Conservation (phyloP, 768 basidiomycete genomes). For the Amanita inopinata region DNA sequence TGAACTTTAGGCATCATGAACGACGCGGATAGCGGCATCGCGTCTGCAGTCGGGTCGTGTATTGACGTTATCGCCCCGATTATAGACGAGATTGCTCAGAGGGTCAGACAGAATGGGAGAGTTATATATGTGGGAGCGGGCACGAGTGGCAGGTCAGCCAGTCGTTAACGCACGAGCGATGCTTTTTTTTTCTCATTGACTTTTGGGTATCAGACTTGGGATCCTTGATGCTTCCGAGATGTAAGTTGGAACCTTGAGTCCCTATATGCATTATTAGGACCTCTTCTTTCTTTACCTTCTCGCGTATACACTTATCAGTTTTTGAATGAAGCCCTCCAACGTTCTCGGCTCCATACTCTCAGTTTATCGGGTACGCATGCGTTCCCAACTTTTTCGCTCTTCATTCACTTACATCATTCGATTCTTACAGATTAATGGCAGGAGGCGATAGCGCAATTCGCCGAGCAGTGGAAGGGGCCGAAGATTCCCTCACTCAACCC, state of each 20-base stretch:
- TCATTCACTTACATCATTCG: not conserved
- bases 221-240: slow-evolving; percentile 23
- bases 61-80: slow-evolving; percentile 19
- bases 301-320: too few relatives aligned
- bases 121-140: slow-evolving; percentile 27
- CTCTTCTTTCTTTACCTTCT: too few relatives aligned
- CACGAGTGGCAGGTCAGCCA: slow-evolving; percentile 23
- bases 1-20: slow-evolving; percentile 21
- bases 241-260: too few relatives aligned
- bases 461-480: slow-evolving; percentile 21
- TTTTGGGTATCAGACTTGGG: slow-evolving; percentile 17
- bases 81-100: slow-evolving; percentile 21
- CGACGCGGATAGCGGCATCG: slow-evolving; percentile 18
- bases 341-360: slow-evolving; percentile 17
- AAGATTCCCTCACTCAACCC: slow-evolving; percentile 21
- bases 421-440: slow-evolving; percentile 16
- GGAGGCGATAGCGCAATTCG: slow-evolving; percentile 23
- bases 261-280: too few relatives aligned
- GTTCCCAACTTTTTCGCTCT: not conserved
- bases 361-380: slow-evolving; percentile 17
- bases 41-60: slow-evolving; percentile 19
- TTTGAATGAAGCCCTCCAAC: slow-evolving; percentile 18
- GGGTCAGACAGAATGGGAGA: slow-evolving; percentile 20
- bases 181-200: not conserved
- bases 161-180: not conserved